These are phyloP conservation scores for Polytolypa hystricis DNA, from an alignment of 2,329 filamentous ascomycete genomes.

Conservation along the genomic window DNA sequence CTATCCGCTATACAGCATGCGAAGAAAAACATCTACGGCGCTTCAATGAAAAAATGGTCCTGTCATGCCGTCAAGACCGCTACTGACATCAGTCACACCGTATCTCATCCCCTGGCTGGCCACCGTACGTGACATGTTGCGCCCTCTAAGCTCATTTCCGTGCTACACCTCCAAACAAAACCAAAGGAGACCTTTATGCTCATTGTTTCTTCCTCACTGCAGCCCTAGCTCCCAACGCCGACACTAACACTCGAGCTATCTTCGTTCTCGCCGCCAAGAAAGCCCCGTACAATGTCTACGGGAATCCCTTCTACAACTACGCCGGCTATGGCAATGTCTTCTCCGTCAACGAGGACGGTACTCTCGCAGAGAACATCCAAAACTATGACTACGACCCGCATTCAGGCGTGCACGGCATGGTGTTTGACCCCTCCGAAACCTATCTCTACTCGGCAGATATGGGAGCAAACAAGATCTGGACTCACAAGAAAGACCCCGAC, in stretches of 20 bases:
- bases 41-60: constrained; percentile 89
- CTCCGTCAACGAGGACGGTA: constrained; percentile 33
- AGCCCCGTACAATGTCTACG: constrained; percentile 72
- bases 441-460: constrained; percentile 41
- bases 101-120: constrained; percentile 63
- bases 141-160: no score
- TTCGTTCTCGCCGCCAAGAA: constrained; percentile 72
- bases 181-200: not conserved
- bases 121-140: constrained; percentile 54
- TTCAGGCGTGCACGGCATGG: constrained; percentile 40
- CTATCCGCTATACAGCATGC: constrained; percentile 47
- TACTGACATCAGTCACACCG: constrained; percentile 62
- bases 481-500: constrained; percentile 57
- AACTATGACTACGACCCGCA: constrained; percentile 35
- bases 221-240: constrained; percentile 57
- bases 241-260: constrained; percentile 78
- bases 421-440: constrained; percentile 34
- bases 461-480: constrained; percentile 54
- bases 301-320: constrained; percentile 81
- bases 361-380: constrained; percentile 32
- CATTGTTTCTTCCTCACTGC: constrained; percentile 9
- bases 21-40: constrained; percentile 76
- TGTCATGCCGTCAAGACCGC: constrained; percentile 68
- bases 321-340: constrained; percentile 69
- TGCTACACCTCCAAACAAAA: constrained; percentile 2